phyloP scores from a whole-genome alignment of 139 green algal species.

The Chlamydomonas sp. region DNA sequence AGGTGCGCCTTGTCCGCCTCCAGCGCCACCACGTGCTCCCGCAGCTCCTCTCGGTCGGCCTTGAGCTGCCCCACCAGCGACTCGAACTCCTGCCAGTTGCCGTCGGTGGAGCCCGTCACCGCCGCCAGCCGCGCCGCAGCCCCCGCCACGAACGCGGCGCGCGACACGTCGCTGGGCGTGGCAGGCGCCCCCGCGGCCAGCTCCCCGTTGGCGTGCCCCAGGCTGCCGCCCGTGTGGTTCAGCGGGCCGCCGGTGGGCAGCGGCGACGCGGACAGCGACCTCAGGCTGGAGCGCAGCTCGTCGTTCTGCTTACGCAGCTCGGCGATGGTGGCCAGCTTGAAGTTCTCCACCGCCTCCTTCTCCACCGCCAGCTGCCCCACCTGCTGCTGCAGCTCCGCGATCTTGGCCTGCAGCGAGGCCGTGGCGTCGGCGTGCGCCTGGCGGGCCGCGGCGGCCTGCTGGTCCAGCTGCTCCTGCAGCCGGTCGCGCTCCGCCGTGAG shows the following conservation, averaged over 20 bases:
- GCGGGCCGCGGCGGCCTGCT: neutral
- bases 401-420: neutral
- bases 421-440: neutral
- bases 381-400: slow-evolving; percentile 34
- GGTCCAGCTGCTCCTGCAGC: slow-evolving; percentile 4
- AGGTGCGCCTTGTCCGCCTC: slow-evolving; percentile 13
- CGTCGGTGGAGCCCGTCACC: neutral
- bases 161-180: neutral
- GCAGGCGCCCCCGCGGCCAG: too few species aligned
- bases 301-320: slow-evolving; percentile 34
- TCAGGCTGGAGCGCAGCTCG: slow-evolving; percentile 32
- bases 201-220: too few species aligned
- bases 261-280: neutral
- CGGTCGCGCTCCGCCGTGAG: slow-evolving; percentile 6
- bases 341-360: slow-evolving; percentile 10
- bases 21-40: slow-evolving; percentile 29
- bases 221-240: neutral
- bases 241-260: neutral
- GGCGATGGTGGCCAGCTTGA: slow-evolving; percentile 23
- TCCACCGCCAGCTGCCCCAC: slow-evolving; percentile 8
- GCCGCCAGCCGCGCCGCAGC: neutral
- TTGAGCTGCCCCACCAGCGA: slow-evolving; percentile 25
- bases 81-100: slow-evolving; percentile 38
- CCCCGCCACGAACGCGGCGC: neutral
- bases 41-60: neutral